Evolutionary conservation across 768 basidiomycete genomes (phyloP).

Genomic region (Asterophora lycoperdoides): DNA sequence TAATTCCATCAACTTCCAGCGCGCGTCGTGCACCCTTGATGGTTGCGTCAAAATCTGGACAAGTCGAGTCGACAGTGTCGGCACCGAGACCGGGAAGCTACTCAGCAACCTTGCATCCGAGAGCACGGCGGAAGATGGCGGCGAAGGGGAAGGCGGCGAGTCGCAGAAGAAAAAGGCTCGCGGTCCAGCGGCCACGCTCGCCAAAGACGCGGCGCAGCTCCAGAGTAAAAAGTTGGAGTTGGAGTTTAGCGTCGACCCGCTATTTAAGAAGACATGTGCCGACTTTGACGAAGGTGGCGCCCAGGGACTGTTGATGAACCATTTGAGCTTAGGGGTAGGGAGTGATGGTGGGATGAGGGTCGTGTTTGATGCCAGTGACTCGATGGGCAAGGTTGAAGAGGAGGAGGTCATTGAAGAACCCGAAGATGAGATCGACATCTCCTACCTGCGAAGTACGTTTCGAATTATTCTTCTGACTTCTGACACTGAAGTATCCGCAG

Average conservation of each 20-base stretch:
- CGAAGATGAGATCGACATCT: conserved; percentile 63
- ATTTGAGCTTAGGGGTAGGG: conserved; percentile 73
- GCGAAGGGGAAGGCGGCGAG: conserved; percentile 48
- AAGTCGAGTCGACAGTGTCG: conserved; percentile 93
- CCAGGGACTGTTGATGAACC: conserved; percentile 94
- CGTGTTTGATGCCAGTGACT: conserved; percentile 95
- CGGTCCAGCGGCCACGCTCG: conserved; percentile 80
- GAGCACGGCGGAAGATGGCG: conserved; percentile 53
- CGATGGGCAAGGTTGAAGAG: conserved; percentile 74
- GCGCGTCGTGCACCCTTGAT: conserved; percentile 94
- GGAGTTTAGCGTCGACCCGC: conserved; percentile 93
- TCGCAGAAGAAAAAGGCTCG: conserved; percentile 62
- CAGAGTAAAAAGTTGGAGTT: conserved; percentile 91
- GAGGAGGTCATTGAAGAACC: conserved; percentile 72
- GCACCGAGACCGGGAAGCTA: conserved; percentile 93
- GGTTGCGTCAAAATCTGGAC: conserved; percentile 99
- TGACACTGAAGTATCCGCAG: conserved; percentile 28
- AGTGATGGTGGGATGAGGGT: conserved; percentile 81
- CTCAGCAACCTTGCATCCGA: conserved; percentile 79
- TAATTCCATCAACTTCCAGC: conserved; percentile 98
- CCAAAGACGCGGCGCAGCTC: conserved; percentile 76
- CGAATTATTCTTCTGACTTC: conserved; percentile 4
- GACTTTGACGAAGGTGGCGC: conserved; percentile 99
- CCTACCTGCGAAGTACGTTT: conserved; percentile 52
- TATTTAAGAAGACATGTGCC: conserved; percentile 96